Evolutionary conservation across 495 filamentous ascomycete genomes (phyloP), one percentile per base, ranked within the genome.

Genomic region (Eremomyces bilateralis): DNA sequence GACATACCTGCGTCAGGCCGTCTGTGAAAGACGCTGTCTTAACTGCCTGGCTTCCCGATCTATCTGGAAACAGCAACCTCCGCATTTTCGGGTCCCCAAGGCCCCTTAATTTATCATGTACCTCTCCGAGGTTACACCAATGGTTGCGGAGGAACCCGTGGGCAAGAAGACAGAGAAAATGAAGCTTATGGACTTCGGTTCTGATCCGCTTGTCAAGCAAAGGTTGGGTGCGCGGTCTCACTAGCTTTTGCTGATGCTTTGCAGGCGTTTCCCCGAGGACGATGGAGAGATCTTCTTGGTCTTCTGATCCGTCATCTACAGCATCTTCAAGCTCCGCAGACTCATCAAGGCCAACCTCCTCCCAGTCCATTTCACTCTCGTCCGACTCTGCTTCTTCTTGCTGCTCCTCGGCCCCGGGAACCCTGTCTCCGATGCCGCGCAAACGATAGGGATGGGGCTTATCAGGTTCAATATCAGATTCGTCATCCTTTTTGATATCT

Each of bases 171-270:
- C 81, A 90, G 21, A 91, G 60, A 2, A 95, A 31, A 57, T 99
- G 82, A 43, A 67, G 58, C 53, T 91, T 93, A 48, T 99, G 88
- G 21, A 80, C 57, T 38, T 88, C 67, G 18, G 88, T 51, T 25
- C 84, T 64, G 8, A 69, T 52, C 31, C 63, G 68, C 43, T 65
- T 83, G 47, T 93, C 85, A 4, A 63, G 66, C 15, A 62, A 68
- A 20, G 64, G 73, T 21, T 4, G 16, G 17, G 24, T 20, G 15
- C 33, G 16, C 10, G 20, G 11, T 35, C 33, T 20, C n/a, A 41
- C 35, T 6, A 45, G 36, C 27, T 38, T 42, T 20, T 40, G 38
- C 17, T 40, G 57, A 29, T 62, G 61, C 10, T 41, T 48, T 13
- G 49, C 35, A 20, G 60, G 53, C 4, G 58, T 39, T 1, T 56